A percentile compares a stretch with the other conserved stretches of the same genome.
Evolutionary conservation across 208 protist genomes (phyloP).

Genomic region (Strigomonas culicis): DNA sequence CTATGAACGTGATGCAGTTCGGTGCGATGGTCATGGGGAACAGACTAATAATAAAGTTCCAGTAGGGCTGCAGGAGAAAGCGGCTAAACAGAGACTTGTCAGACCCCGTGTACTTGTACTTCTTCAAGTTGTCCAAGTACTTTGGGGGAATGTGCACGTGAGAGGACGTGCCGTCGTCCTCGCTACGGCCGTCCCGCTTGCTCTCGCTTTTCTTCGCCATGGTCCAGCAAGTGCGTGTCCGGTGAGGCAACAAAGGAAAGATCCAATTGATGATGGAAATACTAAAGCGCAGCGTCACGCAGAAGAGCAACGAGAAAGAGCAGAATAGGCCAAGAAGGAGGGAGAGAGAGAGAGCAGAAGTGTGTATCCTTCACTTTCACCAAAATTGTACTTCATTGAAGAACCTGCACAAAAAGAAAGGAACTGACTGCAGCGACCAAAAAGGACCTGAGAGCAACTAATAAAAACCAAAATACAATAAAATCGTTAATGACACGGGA

Average conservation of each 20-base stretch:
- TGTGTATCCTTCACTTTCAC: too few relatives aligned
- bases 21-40: conserved; percentile 87
- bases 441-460: not conserved
- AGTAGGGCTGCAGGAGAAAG: conserved; percentile 81
- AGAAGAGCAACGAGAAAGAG: not conserved
- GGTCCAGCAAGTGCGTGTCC: not conserved
- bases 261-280: not conserved
- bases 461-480: not conserved
- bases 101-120: conserved; percentile 77
- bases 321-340: not conserved
- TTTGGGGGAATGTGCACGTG: conserved; percentile 34
- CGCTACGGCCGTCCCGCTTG: not conserved
- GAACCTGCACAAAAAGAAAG: conserved; percentile 5
- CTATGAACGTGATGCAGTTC: conserved; percentile 84
- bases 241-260: not conserved
- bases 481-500: too few relatives aligned
- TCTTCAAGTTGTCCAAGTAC: conserved; percentile 67
- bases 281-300: not conserved
- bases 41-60: conserved; percentile 81
- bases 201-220: not conserved
- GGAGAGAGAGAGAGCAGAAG: not conserved
- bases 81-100: conserved; percentile 71
- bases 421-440: not conserved
- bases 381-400: too few relatives aligned
- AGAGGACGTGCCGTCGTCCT: not conserved